These are phyloP conservation scores for Hypoxylon sp. DNA, from an alignment of 2,329 filamentous ascomycete genomes.

Conservation along the genomic window DNA sequence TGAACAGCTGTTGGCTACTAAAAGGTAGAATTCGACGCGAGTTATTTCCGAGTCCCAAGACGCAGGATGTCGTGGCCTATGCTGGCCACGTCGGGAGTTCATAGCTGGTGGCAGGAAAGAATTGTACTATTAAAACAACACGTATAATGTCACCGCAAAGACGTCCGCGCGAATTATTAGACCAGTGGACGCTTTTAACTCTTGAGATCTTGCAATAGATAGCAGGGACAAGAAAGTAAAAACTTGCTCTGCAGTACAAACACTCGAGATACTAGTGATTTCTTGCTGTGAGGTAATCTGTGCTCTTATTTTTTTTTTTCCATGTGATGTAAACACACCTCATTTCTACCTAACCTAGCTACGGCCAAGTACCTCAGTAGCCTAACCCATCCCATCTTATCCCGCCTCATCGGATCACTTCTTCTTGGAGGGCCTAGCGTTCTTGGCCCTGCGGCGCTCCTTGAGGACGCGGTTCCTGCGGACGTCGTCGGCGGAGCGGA, in stretches of 20 bases:
- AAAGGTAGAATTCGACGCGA: neutral
- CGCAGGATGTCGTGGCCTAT: neutral
- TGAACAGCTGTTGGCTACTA: constrained; percentile 36
- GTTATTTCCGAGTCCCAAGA: neutral
- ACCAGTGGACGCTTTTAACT: constrained; percentile 16
- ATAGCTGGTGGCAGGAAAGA: constrained; percentile 6
- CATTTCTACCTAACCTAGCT: too few species aligned
- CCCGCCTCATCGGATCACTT: neutral
- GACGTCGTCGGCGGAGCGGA: constrained; percentile 85
- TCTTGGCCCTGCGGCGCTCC: constrained; percentile 84
- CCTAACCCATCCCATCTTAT: too few species aligned
- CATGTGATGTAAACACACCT: too few species aligned
- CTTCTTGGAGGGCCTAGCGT: constrained; percentile 78
- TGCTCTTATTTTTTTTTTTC: too few species aligned
- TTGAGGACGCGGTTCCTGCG: constrained; percentile 80
- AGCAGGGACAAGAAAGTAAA: too few species aligned
- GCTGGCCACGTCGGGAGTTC: neutral
- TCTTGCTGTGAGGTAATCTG: too few species aligned
- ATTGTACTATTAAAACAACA: constrained; percentile 39
- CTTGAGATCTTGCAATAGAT: constrained; percentile 25
- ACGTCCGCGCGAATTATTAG: constrained; percentile 21
- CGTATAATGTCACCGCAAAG: constrained; percentile 27
- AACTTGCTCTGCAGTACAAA: too few species aligned
- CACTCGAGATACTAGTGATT: constrained; percentile 10
- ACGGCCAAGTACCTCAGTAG: too few species aligned